phyloP scores from a whole-genome alignment of 139 green algal species.

The Chlamydomonas sphaeroides region DNA sequence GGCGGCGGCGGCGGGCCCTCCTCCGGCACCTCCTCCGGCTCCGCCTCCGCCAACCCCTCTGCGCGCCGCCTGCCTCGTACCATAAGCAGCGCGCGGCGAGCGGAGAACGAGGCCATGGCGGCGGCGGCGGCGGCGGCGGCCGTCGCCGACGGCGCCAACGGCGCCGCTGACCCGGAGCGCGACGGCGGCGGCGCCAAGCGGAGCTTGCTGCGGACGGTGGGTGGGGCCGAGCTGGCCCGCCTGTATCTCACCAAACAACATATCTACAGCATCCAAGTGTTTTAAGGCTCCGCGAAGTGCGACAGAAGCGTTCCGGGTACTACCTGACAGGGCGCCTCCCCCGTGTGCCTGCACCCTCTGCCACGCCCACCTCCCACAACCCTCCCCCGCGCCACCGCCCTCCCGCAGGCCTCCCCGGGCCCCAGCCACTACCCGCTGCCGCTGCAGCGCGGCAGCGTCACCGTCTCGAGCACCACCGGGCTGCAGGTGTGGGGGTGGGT shows the following conservation, averaged over 20 bases:
- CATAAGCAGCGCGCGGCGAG: neutral
- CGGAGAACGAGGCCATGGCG: neutral
- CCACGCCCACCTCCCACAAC: too few species aligned
- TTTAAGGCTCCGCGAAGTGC: too few species aligned
- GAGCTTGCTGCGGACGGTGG: too few species aligned
- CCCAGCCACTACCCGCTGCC: slow-evolving; percentile 18
- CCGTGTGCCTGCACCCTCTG: too few species aligned
- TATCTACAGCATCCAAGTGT: neutral
- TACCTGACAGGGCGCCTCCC: too few species aligned
- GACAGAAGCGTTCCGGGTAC: too few species aligned
- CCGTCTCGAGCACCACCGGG: neutral
- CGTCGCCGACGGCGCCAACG: neutral
- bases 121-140: neutral
- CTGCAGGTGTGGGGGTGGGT: too few species aligned
- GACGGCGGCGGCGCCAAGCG: neutral
- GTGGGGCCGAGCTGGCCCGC: too few species aligned
- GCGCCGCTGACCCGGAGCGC: neutral
- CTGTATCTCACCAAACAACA: too few species aligned
- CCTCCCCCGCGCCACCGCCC: too few species aligned
- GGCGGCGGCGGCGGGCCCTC: neutral
- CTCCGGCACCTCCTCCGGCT: too few species aligned
- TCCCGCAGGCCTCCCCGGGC: neutral
- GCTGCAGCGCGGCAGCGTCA: neutral
- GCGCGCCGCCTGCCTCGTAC: neutral
- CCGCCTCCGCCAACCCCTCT: neutral